These are phyloP conservation scores for Rubroshorea leprosula DNA, from an alignment of 345 rosid species.

Conservation along the genomic window DNA sequence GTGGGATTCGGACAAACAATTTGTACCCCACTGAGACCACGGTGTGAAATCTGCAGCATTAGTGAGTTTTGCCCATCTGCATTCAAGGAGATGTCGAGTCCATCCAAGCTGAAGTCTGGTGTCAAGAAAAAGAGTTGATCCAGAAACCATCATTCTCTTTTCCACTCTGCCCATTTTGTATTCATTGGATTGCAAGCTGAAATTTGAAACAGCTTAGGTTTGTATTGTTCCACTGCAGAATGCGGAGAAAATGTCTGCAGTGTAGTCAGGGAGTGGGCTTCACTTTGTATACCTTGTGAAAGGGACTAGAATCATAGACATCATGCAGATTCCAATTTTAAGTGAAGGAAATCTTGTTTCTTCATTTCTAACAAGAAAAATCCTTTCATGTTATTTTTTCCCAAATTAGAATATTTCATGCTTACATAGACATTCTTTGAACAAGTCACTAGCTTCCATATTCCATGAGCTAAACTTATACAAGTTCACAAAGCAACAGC, in stretches of 20 bases:
- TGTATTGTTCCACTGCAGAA: neutral
- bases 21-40: constrained; percentile 80
- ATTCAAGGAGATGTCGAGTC: constrained; percentile 56
- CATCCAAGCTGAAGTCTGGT: constrained; percentile 41
- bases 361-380: too few relatives aligned
- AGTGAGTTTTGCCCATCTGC: constrained; percentile 78
- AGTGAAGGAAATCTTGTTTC: too few relatives aligned
- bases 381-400: too few relatives aligned
- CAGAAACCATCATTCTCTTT: neutral
- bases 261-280: too few relatives aligned
- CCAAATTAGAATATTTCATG: too few relatives aligned
- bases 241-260: too few relatives aligned
- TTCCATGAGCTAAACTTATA: neutral
- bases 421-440: neutral
- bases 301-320: too few relatives aligned
- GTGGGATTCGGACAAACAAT: constrained; percentile 94
- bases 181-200: too few relatives aligned
- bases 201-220: neutral
- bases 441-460: too few relatives aligned
- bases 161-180: neutral
- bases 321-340: too few relatives aligned
- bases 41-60: constrained; percentile 57
- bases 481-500: too few relatives aligned
- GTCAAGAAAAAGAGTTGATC: constrained; percentile 27
- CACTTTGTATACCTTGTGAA: too few relatives aligned